phyloP scores from a whole-genome alignment of 495 filamentous ascomycete species.

The Aspergillus ellipticus region DNA sequence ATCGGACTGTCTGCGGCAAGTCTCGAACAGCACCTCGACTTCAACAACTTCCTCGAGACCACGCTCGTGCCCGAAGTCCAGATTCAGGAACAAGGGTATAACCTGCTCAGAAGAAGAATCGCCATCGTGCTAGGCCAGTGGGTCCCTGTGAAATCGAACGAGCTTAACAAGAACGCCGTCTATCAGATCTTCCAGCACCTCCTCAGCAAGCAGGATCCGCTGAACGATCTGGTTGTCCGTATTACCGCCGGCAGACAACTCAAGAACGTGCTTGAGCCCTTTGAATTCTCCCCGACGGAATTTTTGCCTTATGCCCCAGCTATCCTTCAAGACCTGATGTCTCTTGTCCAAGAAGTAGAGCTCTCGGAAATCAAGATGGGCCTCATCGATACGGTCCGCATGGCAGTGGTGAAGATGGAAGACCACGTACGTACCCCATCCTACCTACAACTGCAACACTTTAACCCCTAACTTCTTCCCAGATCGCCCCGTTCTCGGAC shows the following conservation, averaged over 20 bases:
- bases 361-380: constrained; percentile 82
- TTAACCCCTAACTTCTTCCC: constrained; percentile 12
- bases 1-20: constrained; percentile 80
- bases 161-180: constrained; percentile 62
- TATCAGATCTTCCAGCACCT: constrained; percentile 88
- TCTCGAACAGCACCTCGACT: constrained; percentile 69
- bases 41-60: constrained; percentile 69
- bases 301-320: constrained; percentile 73
- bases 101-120: constrained; percentile 82
- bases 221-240: constrained; percentile 89
- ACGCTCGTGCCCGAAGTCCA: constrained; percentile 79
- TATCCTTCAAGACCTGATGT: constrained; percentile 65
- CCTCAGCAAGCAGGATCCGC: constrained; percentile 67
- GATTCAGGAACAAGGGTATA: constrained; percentile 68
- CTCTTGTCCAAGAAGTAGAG: constrained; percentile 75
- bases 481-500: constrained; percentile 71
- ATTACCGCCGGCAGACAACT: constrained; percentile 87
- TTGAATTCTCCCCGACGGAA: constrained; percentile 64
- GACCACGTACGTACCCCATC: constrained; percentile 50
- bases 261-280: constrained; percentile 71
- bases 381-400: constrained; percentile 74
- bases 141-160: constrained; percentile 69
- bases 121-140: constrained; percentile 87
- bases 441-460: neutral
- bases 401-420: constrained; percentile 78